phyloP scores from a whole-genome alignment of 768 basidiomycete species.

The Kwoniella mangroviensis region DNA sequence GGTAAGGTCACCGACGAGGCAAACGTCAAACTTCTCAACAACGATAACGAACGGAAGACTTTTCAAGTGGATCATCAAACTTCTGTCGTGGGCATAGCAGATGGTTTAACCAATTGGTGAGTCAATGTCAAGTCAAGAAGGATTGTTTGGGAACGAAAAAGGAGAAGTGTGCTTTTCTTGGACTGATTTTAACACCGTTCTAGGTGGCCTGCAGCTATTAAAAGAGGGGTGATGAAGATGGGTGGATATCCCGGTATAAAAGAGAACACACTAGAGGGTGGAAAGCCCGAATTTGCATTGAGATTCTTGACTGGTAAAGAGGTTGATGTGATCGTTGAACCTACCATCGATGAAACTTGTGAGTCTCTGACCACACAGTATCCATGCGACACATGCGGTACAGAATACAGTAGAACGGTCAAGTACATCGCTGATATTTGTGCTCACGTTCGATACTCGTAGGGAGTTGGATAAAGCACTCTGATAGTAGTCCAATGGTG shows the following conservation, averaged over 20 bases:
- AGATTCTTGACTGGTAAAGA: neutral
- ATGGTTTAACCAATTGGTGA: neutral
- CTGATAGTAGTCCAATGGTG: neutral
- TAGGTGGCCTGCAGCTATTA: constrained; percentile 6
- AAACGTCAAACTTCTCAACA: neutral
- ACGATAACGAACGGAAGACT: neutral
- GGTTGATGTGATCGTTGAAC: neutral
- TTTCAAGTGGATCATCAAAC: neutral
- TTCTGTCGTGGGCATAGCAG: neutral
- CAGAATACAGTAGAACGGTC: too few species aligned
- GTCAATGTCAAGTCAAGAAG: too few species aligned
- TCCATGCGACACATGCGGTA: too few species aligned
- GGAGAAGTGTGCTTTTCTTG: too few species aligned
- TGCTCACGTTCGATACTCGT: too few species aligned
- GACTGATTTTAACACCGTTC: too few species aligned
- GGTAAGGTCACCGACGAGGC: neutral
- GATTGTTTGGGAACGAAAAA: too few species aligned
- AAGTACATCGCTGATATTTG: too few species aligned
- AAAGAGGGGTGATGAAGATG: constrained; percentile 2
- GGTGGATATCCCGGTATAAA: neutral
- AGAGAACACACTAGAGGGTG: neutral
- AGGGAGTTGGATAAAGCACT: neutral
- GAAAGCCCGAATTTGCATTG: neutral
- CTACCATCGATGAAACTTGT: neutral
- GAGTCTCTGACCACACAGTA: too few species aligned